Base-by-base conservation (phyloP, 2,329 filamentous ascomycete species). In the Metarhizium sp. region DNA sequence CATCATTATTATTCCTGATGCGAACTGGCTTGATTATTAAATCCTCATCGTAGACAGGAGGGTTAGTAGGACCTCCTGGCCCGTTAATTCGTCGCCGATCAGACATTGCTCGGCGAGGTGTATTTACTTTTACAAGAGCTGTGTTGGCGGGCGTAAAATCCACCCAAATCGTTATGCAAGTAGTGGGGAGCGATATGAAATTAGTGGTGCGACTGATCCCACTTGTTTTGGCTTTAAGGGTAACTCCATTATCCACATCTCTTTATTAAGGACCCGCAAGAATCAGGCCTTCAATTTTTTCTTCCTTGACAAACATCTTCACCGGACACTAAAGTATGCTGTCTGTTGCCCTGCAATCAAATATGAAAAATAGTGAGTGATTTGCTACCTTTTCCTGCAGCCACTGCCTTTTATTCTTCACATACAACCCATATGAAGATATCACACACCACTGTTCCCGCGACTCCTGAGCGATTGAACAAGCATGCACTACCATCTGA, bases 81-180 rank as follows among this genome's bases (percentile, higher is more conserved):
- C 90, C 90, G 72, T 97, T 97, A 62, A 96, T 85, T 64, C 94
- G 85, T 73, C 92, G 86, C 70, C 92, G 84, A 70, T 99, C 94
- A 55, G 87, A 77, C 88, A 92, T 91, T 32, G 11, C 57, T 30
- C 11, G 42, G 7, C n/a, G 6, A 16, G n/a, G 6, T 45, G n/a
- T 18, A 20, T 8, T 16, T 20, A 42, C 14, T 13, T 42, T 34
- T 34, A 34, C 32, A 34, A 34, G 40, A 18, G 40, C n/a, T 14
- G 6, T 42, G 11, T 16, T 14, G 42, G 6, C 42, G 42, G 25
- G 8, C 42, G 42, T 6, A 11, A 45, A 45, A 45, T 20, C 6
- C 42, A 20, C 40, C 40, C n/a, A 34, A 25, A 36, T 6, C 55
- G 47, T 25, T 47, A 56, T 58, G 55, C 54, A 58, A 50, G 7